A percentile compares a stretch with the other conserved stretches of the same genome.
Evolutionary conservation across 352 stramenopile genomes (phyloP).

Genomic region (Aphanomyces astaci): DNA sequence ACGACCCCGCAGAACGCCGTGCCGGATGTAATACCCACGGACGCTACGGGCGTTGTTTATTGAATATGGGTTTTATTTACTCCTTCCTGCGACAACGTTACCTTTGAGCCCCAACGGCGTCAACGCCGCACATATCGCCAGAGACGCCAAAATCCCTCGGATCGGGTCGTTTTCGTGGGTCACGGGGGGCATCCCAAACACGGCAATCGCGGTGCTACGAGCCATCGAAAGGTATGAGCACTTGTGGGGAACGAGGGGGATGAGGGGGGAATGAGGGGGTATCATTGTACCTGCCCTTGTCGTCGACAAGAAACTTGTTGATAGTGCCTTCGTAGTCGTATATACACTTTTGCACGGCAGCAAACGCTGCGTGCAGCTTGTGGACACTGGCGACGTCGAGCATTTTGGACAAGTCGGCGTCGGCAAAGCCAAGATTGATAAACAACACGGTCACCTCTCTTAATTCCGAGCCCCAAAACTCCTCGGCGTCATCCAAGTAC

Average conservation of each 20-base stretch:
- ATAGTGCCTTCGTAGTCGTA: conserved; percentile 93
- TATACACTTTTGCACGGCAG: conserved; percentile 80
- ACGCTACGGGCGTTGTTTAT: too few species aligned
- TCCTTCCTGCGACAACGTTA: too few species aligned
- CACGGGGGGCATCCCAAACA: conserved; percentile 87
- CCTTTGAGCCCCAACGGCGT: conserved; percentile 56
- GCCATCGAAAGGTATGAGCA: too few species aligned
- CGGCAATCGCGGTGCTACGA: conserved; percentile 84
- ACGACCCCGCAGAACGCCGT: conserved; percentile 89
- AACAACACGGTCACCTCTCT: conserved; percentile 89
- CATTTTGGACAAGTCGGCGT: conserved; percentile 72
- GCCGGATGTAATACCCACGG: conserved; percentile 87
- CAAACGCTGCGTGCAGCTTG: conserved; percentile 69
- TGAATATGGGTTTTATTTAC: too few species aligned
- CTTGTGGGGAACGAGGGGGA: too few species aligned
- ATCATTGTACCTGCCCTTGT: conserved; percentile 87
- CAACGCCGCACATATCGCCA: conserved; percentile 75
- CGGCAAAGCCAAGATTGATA: conserved; percentile 89
- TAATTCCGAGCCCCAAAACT: conserved; percentile 90
- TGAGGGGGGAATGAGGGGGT: too few species aligned
- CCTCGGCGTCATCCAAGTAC: conserved; percentile 85
- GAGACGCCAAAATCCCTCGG: conserved; percentile 80
- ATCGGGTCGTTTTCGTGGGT: conserved; percentile 88
- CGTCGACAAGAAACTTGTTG: conserved; percentile 95
- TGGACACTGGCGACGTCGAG: conserved; percentile 59